Evolutionary conservation across 805 yeast genomes (phyloP).

Genomic region (Pichia ethanolica): DNA sequence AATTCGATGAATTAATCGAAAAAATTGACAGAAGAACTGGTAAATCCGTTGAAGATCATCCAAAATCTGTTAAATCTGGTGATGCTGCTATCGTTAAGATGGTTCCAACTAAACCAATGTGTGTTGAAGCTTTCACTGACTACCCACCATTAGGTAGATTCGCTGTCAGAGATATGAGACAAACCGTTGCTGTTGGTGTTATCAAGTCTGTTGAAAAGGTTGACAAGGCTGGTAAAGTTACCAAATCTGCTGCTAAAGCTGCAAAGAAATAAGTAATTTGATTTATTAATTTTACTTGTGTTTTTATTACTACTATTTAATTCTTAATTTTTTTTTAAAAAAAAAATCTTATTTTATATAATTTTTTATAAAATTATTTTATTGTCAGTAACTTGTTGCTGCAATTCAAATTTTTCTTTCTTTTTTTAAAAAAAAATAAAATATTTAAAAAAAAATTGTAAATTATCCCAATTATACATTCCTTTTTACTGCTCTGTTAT

Average conservation of each 20-base stretch:
- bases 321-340: background rate
- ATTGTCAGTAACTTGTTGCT: too few relatives aligned
- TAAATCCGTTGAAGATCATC: conserved; percentile 81
- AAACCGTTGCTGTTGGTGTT: conserved; percentile 99
- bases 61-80: conserved; percentile 93
- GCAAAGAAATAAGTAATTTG: conserved; percentile 53
- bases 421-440: too few relatives aligned
- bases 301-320: background rate
- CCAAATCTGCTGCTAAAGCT: conserved; percentile 92
- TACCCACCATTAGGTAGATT: conserved; percentile 98
- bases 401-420: too few relatives aligned
- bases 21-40: conserved; percentile 93
- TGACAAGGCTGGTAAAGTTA: conserved; percentile 82
- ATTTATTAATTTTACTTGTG: background rate
- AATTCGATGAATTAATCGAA: conserved; percentile 71
- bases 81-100: conserved; percentile 92
- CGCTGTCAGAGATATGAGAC: conserved; percentile 99
- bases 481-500: too few relatives aligned
- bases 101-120: conserved; percentile 85
- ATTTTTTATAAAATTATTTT: too few relatives aligned
- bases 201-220: conserved; percentile 91
- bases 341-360: too few relatives aligned
- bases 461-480: too few relatives aligned
- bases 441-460: too few relatives aligned
- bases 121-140: conserved; percentile 90